A percentile compares a stretch with the other conserved stretches of the same genome.
Evolutionary conservation across 306 rosid species (phyloP).

Genomic region (Myrica gale): DNA sequence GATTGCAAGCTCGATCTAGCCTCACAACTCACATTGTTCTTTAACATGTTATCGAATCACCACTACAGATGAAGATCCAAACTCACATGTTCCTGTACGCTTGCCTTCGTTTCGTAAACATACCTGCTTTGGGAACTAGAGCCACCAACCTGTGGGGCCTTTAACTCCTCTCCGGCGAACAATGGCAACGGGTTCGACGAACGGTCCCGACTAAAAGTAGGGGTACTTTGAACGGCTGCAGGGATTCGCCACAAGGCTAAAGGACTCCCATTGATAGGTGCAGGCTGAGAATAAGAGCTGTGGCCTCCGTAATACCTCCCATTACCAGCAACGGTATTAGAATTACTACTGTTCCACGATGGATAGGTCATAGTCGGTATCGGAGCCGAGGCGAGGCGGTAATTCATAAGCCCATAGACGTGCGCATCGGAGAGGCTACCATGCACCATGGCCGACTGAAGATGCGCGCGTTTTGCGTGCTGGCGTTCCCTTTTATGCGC

Average conservation of each 20-base stretch:
- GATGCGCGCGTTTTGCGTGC: slow-evolving; percentile 86
- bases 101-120: slow-evolving; percentile 48
- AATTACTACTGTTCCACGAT: slow-evolving; percentile 37
- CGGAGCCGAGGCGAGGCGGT: slow-evolving; percentile 47
- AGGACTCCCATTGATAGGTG: slow-evolving; percentile 70
- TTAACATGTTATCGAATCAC: neutral
- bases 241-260: slow-evolving; percentile 76
- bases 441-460: slow-evolving; percentile 72
- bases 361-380: slow-evolving; percentile 43
- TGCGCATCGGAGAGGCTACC: slow-evolving; percentile 53
- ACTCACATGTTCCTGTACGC: slow-evolving; percentile 68
- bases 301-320: slow-evolving; percentile 53
- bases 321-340: neutral
- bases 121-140: slow-evolving; percentile 42
- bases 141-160: slow-evolving; percentile 36
- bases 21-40: slow-evolving; percentile 18
- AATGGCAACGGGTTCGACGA: slow-evolving; percentile 50
- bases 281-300: slow-evolving; percentile 39
- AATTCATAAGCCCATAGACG: slow-evolving; percentile 66
- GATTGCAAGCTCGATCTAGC: slow-evolving; percentile 5
- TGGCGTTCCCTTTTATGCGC: slow-evolving; percentile 92
- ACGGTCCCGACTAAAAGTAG: slow-evolving; percentile 53
- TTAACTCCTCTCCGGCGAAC: slow-evolving; percentile 52
- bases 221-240: slow-evolving; percentile 34
- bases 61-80: slow-evolving; percentile 88